These are phyloP conservation scores for Zoysia pacifica DNA, from an alignment of 176 grass and related monocot species.

Conservation along the genomic window DNA sequence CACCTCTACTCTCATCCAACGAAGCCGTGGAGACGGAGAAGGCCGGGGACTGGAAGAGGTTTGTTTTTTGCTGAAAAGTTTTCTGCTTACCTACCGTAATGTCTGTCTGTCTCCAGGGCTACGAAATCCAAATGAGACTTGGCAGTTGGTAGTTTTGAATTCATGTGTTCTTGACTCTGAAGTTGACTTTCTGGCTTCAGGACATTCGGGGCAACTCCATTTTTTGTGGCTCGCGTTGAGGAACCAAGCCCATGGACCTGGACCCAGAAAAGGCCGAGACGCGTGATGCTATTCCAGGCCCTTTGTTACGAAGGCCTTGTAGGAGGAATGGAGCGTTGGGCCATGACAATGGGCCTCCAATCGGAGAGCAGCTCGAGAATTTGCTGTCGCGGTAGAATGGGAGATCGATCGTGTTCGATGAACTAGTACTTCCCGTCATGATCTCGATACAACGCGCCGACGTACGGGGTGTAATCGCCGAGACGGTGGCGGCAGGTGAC, in stretches of 20 bases:
- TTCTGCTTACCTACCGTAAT: not conserved
- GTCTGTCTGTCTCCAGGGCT: not conserved
- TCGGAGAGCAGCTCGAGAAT: too few species aligned
- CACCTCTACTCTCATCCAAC: too few species aligned
- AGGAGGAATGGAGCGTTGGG: not conserved
- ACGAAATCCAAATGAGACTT: constrained; percentile 2
- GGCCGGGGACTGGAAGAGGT: constrained; percentile 5
- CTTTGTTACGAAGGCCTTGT: not conserved
- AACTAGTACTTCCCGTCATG: too few species aligned
- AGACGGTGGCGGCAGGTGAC: too few species aligned
- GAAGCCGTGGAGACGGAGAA: too few species aligned
- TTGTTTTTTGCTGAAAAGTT: not conserved
- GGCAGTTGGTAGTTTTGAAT: not conserved
- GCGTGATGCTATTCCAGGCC: not conserved
- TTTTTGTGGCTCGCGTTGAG: not conserved
- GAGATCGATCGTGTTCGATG: too few species aligned
- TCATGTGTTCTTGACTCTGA: not conserved
- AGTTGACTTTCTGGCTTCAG: not conserved
- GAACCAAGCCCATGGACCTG: not conserved
- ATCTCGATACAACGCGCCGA: too few species aligned
- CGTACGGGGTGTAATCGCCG: too few species aligned
- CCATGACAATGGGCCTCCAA: not conserved
- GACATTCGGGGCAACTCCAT: not conserved
- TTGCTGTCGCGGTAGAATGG: too few species aligned
- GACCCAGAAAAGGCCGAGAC: too few species aligned